Conservation (phyloP, 2,329 filamentous ascomycete species). For the Aspergillus sp. region DNA sequence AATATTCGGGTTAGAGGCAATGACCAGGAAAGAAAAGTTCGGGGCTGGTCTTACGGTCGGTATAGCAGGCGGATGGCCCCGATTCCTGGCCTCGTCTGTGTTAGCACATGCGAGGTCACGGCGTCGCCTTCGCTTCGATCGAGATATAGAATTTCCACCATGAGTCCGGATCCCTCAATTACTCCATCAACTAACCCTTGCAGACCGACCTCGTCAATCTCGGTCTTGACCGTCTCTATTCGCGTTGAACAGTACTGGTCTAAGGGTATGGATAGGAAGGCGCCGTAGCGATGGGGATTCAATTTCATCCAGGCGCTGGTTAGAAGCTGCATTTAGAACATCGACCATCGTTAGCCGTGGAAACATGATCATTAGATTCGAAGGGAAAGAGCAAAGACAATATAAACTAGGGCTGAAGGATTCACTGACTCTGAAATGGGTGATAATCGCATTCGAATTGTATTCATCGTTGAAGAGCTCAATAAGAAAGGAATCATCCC, state of each 20-base stretch:
- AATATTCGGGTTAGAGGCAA: slow-evolving; percentile 20
- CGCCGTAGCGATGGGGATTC: slow-evolving; percentile 66
- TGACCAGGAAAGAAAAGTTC: not conserved
- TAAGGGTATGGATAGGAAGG: slow-evolving; percentile 67
- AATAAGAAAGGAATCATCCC: slow-evolving; percentile 58
- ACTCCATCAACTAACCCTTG: slow-evolving; percentile 74
- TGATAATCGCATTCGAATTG: slow-evolving; percentile 74
- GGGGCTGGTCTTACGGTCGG: slow-evolving; percentile 55
- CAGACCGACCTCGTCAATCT: slow-evolving; percentile 90
- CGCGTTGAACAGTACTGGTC: slow-evolving; percentile 67
- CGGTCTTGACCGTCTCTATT: slow-evolving; percentile 73
- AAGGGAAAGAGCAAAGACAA: not conserved
- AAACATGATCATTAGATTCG: slow-evolving; percentile 11
- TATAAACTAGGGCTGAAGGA: not conserved
- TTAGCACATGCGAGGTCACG: slow-evolving; percentile 57
- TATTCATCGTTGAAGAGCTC: slow-evolving; percentile 72
- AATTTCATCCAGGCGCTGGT: slow-evolving; percentile 82
- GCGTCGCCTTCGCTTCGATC: slow-evolving; percentile 77
- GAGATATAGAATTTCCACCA: slow-evolving; percentile 85
- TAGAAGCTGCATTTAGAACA: slow-evolving; percentile 59
- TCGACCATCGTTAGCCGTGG: slow-evolving; percentile 16
- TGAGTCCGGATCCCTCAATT: slow-evolving; percentile 74
- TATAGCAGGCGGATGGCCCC: slow-evolving; percentile 69
- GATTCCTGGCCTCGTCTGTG: slow-evolving; percentile 42
- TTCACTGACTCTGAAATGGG: slow-evolving; percentile 66